Conservation (phyloP, 306 rosid species). For the Medicago lupulina region DNA sequence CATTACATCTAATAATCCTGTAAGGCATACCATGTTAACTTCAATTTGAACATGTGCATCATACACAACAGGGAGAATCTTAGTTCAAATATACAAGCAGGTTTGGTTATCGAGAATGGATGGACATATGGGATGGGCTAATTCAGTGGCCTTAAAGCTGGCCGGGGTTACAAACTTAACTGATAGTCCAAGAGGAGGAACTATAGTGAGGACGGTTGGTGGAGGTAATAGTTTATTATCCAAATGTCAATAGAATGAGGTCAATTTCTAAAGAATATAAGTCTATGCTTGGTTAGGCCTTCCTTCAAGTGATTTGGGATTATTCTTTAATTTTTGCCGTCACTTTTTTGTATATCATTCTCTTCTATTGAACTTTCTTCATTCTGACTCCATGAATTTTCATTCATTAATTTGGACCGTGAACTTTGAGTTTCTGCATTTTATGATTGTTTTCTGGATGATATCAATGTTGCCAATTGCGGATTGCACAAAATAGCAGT, state of each 20-base stretch:
- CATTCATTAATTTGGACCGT: background rate
- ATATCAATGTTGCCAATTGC: background rate
- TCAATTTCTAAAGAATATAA: background rate
- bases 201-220: conserved; percentile 56
- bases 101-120: conserved; percentile 83
- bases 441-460: background rate
- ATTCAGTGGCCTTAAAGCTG: conserved; percentile 68
- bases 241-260: background rate
- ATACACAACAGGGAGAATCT: conserved; percentile 27
- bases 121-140: conserved; percentile 90
- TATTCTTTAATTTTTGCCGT: background rate
- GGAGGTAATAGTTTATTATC: conserved; percentile 61
- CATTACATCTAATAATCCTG: conserved; percentile 76
- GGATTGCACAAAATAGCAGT: no score
- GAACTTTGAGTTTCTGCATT: conserved; percentile 13
- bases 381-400: conserved; percentile 10
- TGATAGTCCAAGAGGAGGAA: conserved; percentile 78
- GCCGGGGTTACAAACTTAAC: conserved; percentile 66
- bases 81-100: conserved; percentile 49
- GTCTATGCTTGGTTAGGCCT: background rate
- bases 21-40: conserved; percentile 48
- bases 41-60: conserved; percentile 33
- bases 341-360: conserved; percentile 12
- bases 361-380: background rate
- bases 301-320: conserved; percentile 16